phyloP scores from a whole-genome alignment of 306 rosid species.

The Hippophae gyantsensis region DNA sequence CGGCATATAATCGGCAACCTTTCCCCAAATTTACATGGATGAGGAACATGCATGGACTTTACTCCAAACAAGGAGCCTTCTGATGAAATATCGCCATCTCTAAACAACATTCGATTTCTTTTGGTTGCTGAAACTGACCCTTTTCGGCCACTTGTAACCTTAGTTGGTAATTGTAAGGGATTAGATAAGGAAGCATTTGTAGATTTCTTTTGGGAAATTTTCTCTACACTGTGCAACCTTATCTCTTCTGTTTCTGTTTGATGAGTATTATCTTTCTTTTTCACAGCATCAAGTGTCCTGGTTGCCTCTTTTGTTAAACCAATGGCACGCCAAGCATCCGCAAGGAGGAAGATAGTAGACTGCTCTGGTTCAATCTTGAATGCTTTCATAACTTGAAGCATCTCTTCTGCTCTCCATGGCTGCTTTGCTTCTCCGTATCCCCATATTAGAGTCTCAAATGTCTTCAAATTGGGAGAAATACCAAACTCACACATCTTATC shows the following conservation, averaged over 20 bases:
- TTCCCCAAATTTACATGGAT: conserved; percentile 40
- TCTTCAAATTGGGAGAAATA: conserved; percentile 57
- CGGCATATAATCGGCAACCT: conserved; percentile 41
- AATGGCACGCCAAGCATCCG: conserved; percentile 53
- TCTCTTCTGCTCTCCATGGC: conserved; percentile 62
- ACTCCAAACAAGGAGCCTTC: conserved; percentile 33
- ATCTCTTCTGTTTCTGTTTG: conserved; percentile 20
- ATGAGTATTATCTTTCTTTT: conserved; percentile 17
- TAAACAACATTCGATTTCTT: conserved; percentile 30
- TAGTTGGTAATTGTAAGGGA: conserved; percentile 38
- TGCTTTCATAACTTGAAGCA: conserved; percentile 49
- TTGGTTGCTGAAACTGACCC: conserved; percentile 33
- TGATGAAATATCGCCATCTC: conserved; percentile 31
- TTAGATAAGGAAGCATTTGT: conserved; percentile 24
- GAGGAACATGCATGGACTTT: conserved; percentile 32
- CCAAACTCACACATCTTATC: conserved; percentile 46
- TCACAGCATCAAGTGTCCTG: conserved; percentile 23
- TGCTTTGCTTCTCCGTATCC: conserved; percentile 56
- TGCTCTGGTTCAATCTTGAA: conserved; percentile 44
- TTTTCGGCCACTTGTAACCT: conserved; percentile 26
- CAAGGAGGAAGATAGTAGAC: conserved; percentile 42
- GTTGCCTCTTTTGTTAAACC: conserved; percentile 54
- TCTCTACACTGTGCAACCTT: conserved; percentile 21
- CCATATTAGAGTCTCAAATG: conserved; percentile 63
- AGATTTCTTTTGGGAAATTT: conserved; percentile 30